Percentiles rank a stretch among this genome's conserved stretches.
phyloP scores from a whole-genome alignment of 331 rosid species.

The Ulmus americana region DNA sequence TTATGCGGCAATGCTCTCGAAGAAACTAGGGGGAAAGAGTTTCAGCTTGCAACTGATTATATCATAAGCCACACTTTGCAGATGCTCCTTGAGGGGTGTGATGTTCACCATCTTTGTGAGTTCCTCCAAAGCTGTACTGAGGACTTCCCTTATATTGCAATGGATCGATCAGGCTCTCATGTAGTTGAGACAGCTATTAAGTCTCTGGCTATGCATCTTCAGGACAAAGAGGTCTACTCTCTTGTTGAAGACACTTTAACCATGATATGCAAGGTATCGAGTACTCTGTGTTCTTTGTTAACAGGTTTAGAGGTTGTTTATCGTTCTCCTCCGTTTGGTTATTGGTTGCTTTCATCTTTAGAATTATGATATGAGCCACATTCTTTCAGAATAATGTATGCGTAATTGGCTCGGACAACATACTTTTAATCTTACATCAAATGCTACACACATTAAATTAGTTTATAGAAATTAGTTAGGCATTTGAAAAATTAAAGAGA shows the following conservation, averaged over 20 bases:
- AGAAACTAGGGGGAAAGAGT: conserved; percentile 75
- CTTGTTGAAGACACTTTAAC: conserved; percentile 57
- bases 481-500: not conserved
- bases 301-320: not conserved
- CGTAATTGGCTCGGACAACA: not conserved
- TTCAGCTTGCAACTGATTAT: conserved; percentile 82
- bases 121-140: conserved; percentile 52
- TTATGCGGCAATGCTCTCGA: conserved; percentile 76
- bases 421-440: not conserved
- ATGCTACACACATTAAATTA: too few relatives aligned
- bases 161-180: conserved; percentile 88
- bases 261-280: conserved; percentile 54
- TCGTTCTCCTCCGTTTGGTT: not conserved
- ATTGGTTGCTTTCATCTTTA: not conserved
- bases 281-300: not conserved
- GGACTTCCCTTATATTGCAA: conserved; percentile 62
- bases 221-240: conserved; percentile 34
- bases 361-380: not conserved
- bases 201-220: conserved; percentile 59
- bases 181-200: conserved; percentile 72
- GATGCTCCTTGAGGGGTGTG: conserved; percentile 64
- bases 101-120: conserved; percentile 47
- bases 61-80: conserved; percentile 77
- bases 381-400: not conserved
- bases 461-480: too few relatives aligned